Evolutionary conservation across 768 basidiomycete species (phyloP).

Genomic region (Trametes elegans): DNA sequence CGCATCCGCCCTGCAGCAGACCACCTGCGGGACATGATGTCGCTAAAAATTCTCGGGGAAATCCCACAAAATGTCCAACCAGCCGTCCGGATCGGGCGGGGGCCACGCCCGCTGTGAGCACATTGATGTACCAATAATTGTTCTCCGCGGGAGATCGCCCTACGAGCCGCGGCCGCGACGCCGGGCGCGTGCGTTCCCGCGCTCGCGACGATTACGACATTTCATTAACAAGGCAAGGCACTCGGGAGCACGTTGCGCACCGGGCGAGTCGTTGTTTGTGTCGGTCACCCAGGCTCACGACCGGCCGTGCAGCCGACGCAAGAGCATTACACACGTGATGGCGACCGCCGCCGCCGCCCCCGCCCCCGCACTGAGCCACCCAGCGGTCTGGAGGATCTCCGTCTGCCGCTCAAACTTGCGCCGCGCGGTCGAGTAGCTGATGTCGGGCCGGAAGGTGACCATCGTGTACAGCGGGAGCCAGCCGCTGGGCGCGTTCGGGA

Average conservation of each 20-base stretch:
- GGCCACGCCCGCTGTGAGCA: neutral
- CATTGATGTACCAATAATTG: too few species aligned
- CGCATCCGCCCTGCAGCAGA: conserved; percentile 12
- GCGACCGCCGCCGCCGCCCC: conserved; percentile 44
- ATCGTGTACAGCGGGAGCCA: conserved; percentile 97
- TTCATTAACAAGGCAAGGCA: conserved; percentile 17
- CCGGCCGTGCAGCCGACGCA: conserved; percentile 24
- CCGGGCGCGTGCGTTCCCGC: conserved; percentile 12
- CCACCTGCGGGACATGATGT: conserved; percentile 3
- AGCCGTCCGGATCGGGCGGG: conserved; percentile 7
- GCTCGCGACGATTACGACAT: conserved; percentile 18
- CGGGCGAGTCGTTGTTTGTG: neutral
- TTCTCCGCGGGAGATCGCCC: conserved; percentile 13
- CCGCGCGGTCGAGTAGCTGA: conserved; percentile 83
- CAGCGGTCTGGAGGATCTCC: conserved; percentile 51
- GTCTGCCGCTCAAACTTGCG: conserved; percentile 69
- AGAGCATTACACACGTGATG: conserved; percentile 34
- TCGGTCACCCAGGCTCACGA: conserved; percentile 11
- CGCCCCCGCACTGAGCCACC: conserved; percentile 46
- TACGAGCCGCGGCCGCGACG: too few species aligned
- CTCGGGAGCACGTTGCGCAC: conserved; percentile 1
- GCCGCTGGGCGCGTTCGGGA: conserved; percentile 51
- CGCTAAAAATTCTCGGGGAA: conserved; percentile 21
- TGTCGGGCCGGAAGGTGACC: conserved; percentile 96
- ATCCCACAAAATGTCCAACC: conserved; percentile 28